These are phyloP conservation scores for Hortiboletus flavorubellus DNA, from an alignment of 768 basidiomycete genomes.

Conservation along the genomic window DNA sequence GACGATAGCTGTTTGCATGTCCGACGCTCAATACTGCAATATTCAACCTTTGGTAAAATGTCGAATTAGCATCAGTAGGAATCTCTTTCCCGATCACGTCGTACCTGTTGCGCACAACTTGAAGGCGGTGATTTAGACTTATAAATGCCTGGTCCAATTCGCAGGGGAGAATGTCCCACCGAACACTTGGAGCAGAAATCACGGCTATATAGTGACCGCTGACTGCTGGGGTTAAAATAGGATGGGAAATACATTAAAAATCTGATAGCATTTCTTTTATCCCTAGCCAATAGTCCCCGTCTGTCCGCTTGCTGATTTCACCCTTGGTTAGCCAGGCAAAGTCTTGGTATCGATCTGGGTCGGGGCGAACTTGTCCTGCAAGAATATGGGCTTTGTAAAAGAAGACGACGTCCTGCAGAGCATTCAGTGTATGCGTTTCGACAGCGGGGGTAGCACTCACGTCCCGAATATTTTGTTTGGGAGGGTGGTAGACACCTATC, in stretches of 20 bases:
- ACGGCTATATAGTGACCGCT: background rate
- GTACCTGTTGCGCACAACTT: too few species aligned
- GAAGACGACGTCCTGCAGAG: constrained; percentile 65
- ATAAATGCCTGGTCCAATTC: too few species aligned
- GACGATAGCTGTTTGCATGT: too few species aligned
- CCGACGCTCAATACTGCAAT: too few species aligned
- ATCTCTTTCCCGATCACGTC: too few species aligned
- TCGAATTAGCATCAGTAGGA: too few species aligned
- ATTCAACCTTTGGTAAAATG: too few species aligned
- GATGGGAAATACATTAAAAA: constrained; percentile 22
- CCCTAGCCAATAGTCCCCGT: constrained; percentile 67
- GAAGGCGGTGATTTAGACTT: too few species aligned
- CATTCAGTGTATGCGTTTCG: constrained; percentile 1
- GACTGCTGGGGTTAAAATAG: background rate
- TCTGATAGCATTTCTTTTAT: constrained; percentile 83
- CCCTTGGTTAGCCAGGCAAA: constrained; percentile 95
- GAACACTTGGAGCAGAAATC: background rate
- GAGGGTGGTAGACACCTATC: constrained; percentile 70
- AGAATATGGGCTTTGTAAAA: constrained; percentile 94
- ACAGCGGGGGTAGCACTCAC: constrained; percentile 24
- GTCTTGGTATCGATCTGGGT: constrained; percentile 53
- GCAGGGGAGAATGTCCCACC: too few species aligned
- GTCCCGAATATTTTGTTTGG: constrained; percentile 35
- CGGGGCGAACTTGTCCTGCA: constrained; percentile 74
- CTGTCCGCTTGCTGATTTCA: constrained; percentile 75